These are phyloP conservation scores for Parascedosporium putredinis DNA, from an alignment of 2,329 filamentous ascomycete genomes.

Conservation along the genomic window DNA sequence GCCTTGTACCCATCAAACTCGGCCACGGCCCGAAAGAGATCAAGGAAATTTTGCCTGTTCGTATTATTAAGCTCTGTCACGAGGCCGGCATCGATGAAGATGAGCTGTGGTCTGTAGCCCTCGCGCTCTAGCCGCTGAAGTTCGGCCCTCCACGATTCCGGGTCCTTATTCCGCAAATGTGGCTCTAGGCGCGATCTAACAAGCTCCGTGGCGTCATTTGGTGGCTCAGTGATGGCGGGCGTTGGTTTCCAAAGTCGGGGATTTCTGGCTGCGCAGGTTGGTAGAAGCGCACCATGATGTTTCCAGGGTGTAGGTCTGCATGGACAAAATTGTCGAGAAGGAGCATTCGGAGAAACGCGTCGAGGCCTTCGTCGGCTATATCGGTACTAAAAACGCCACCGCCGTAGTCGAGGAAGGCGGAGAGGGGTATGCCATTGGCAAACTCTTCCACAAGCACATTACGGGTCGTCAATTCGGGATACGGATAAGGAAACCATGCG, in stretches of 20 bases:
- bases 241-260: conserved; percentile 16
- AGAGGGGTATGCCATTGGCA: conserved; percentile 83
- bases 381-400: conserved; percentile 89
- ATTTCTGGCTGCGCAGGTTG: conserved; percentile 65
- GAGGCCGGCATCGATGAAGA: conserved; percentile 94
- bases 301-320: conserved; percentile 90
- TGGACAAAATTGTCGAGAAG: conserved; percentile 97
- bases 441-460: conserved; percentile 93
- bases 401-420: conserved; percentile 82
- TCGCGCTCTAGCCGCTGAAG: conserved; percentile 71
- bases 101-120: conserved; percentile 84
- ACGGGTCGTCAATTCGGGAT: conserved; percentile 82
- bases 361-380: conserved; percentile 87
- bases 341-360: conserved; percentile 93
- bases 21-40: conserved; percentile 88
- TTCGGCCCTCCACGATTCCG: conserved; percentile 61
- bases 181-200: conserved; percentile 73
- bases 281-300: conserved; percentile 99
- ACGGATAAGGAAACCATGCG: conserved; percentile 94
- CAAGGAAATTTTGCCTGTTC: conserved; percentile 85
- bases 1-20: conserved; percentile 96
- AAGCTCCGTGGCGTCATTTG: conserved; percentile 74
- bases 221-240: conserved; percentile 29
- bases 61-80: conserved; percentile 84
- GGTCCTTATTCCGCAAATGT: conserved; percentile 50